Conservation (phyloP, 192 early-diverging fungal species). For the Pilaira anomala region DNA sequence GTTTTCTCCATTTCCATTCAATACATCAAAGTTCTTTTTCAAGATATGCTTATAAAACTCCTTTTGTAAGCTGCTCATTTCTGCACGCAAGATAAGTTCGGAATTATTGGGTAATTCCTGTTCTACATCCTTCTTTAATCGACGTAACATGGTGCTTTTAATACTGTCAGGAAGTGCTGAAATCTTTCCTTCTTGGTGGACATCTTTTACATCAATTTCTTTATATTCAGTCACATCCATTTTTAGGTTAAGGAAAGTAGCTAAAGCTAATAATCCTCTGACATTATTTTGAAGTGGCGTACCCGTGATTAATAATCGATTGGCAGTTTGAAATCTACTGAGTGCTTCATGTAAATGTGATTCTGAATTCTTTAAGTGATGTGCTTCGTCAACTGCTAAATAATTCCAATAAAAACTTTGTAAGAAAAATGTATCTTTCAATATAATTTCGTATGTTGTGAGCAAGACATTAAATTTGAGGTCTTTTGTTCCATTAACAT, state of each 20-base stretch:
- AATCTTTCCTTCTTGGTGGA: slow-evolving; percentile 80
- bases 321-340: slow-evolving; percentile 80
- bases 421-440: slow-evolving; percentile 83
- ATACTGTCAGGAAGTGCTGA: slow-evolving; percentile 77
- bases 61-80: slow-evolving; percentile 84
- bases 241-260: slow-evolving; percentile 91
- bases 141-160: slow-evolving; percentile 88
- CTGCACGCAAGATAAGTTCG: slow-evolving; percentile 93
- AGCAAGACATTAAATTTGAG: slow-evolving; percentile 90
- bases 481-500: slow-evolving; percentile 51
- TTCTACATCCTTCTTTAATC: slow-evolving; percentile 98
- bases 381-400: slow-evolving; percentile 96
- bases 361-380: slow-evolving; percentile 93
- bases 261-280: slow-evolving; percentile 86
- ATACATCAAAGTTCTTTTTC: slow-evolving; percentile 86
- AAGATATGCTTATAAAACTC: slow-evolving; percentile 95
- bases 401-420: slow-evolving; percentile 88
- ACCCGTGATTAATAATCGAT: slow-evolving; percentile 94
- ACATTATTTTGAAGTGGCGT: slow-evolving; percentile 99
- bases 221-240: slow-evolving; percentile 79
- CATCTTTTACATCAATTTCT: slow-evolving; percentile 70
- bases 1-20: slow-evolving; percentile 55
- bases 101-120: slow-evolving; percentile 94
- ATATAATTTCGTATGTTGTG: slow-evolving; percentile 93
- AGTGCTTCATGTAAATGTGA: slow-evolving; percentile 94